Evolutionary conservation across 495 filamentous ascomycete species (phyloP).

Genomic region (Penicillium soppii): DNA sequence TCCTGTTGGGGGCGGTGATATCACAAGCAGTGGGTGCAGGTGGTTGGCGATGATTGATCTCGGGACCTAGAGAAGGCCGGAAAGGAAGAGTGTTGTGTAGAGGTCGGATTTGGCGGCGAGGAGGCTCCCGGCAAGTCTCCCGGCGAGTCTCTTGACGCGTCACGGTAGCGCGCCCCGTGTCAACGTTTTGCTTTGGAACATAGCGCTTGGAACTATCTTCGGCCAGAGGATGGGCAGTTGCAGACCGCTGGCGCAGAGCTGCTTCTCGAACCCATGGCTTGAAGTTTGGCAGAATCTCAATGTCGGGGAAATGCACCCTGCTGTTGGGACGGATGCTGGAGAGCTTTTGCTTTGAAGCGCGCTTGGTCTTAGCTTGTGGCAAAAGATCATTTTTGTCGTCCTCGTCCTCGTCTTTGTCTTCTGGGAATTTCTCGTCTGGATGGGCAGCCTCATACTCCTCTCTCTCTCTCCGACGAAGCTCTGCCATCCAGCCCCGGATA

Average conservation of each 20-base stretch:
- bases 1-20: neutral
- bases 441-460: no score
- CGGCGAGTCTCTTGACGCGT: no score
- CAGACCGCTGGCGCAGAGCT: neutral
- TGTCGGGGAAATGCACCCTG: conserved; percentile 53
- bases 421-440: no score
- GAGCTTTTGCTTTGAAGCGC: no score
- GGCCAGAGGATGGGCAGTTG: neutral
- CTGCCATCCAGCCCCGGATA: conserved; percentile 19
- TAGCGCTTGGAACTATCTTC: neutral
- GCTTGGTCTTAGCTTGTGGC: no score
- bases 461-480: conserved; percentile 2
- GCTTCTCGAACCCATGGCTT: conserved; percentile 21
- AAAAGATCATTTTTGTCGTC: no score
- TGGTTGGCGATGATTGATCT: no score
- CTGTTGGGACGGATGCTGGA: neutral
- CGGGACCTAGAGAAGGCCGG: no score
- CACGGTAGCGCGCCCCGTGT: neutral
- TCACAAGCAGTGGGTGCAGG: neutral
- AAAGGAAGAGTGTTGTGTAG: no score
- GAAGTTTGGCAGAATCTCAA: conserved; percentile 66
- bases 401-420: no score
- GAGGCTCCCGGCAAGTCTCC: no score
- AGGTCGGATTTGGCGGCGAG: no score
- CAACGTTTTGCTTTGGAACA: neutral